Conservation (phyloP, 2,329 filamentous ascomycete genomes). For the Trichoderma brevicompactum region DNA sequence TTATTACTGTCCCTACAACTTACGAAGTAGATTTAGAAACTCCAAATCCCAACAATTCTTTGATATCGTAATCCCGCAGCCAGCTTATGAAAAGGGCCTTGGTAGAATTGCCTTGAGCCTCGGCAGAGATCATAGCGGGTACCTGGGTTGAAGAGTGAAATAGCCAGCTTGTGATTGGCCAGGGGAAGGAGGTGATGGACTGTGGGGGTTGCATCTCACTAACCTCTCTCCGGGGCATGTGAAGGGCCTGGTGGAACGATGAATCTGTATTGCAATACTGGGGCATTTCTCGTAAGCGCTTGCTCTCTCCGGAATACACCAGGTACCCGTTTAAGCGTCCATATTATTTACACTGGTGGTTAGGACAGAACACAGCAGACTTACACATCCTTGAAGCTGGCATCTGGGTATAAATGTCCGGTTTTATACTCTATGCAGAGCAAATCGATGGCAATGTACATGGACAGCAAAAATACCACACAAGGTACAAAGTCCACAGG, state of each 20-base stretch:
- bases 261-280: neutral
- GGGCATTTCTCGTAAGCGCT: too few relatives aligned
- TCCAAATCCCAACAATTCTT: neutral
- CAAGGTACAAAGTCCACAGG: too few relatives aligned
- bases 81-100: neutral
- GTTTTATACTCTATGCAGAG: neutral
- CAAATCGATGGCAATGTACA: too few relatives aligned
- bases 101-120: slow-evolving; percentile 5
- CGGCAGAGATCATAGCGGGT: slow-evolving; percentile 7
- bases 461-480: too few relatives aligned
- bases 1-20: too few relatives aligned
- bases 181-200: neutral
- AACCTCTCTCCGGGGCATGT: slow-evolving; percentile 5
- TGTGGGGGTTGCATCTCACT: slow-evolving; percentile 15
- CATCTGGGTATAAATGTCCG: too few relatives aligned
- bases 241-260: neutral
- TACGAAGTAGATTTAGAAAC: too few relatives aligned
- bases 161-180: neutral
- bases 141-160: neutral
- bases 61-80: neutral
- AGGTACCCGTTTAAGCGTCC: too few relatives aligned
- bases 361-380: too few relatives aligned
- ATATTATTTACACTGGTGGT: too few relatives aligned
- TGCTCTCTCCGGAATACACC: too few relatives aligned
- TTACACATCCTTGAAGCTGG: too few relatives aligned